phyloP scores from a whole-genome alignment of 768 basidiomycete genomes.

The Serendipita sp. region DNA sequence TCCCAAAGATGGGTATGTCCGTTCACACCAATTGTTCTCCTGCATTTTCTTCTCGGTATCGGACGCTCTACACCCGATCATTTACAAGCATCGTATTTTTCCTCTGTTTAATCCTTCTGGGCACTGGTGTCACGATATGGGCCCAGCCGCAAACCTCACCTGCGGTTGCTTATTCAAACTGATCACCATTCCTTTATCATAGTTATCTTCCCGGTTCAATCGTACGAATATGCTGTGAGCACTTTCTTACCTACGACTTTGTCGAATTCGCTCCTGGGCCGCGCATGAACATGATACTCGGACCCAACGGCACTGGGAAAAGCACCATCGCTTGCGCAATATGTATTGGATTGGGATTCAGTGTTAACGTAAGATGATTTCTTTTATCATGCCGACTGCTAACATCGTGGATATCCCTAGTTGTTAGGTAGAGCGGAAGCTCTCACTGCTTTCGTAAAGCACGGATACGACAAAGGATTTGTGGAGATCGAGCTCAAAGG shows the following conservation, averaged over 20 bases:
- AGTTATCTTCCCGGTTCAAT: conserved; percentile 93
- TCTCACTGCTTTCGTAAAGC: conserved; percentile 69
- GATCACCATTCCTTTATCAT: background rate
- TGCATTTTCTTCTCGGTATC: too few relatives aligned
- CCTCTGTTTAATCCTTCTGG: too few relatives aligned
- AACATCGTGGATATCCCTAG: conserved; percentile 25
- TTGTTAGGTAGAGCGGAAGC: conserved; percentile 72
- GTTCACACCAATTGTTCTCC: background rate
- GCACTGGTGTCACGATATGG: too few relatives aligned
- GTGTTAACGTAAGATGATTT: conserved; percentile 24
- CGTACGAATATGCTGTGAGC: conserved; percentile 67
- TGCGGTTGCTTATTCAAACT: too few relatives aligned
- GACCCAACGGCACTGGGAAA: conserved; percentile 95
- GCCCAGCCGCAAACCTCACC: too few relatives aligned
- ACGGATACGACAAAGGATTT: conserved; percentile 49
- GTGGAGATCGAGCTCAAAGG: conserved; percentile 84
- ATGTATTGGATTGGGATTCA: conserved; percentile 61
- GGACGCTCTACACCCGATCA: too few relatives aligned
- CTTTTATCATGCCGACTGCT: background rate
- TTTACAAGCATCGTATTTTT: too few relatives aligned
- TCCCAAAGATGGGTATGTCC: background rate
- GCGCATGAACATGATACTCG: conserved; percentile 91
- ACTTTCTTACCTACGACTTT: conserved; percentile 90
- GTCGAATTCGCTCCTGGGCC: conserved; percentile 86
- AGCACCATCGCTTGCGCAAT: conserved; percentile 91